Base-by-base conservation (phyloP, 225 moss, liverwort and hornwort species). In the Anthoceros angustus region DNA sequence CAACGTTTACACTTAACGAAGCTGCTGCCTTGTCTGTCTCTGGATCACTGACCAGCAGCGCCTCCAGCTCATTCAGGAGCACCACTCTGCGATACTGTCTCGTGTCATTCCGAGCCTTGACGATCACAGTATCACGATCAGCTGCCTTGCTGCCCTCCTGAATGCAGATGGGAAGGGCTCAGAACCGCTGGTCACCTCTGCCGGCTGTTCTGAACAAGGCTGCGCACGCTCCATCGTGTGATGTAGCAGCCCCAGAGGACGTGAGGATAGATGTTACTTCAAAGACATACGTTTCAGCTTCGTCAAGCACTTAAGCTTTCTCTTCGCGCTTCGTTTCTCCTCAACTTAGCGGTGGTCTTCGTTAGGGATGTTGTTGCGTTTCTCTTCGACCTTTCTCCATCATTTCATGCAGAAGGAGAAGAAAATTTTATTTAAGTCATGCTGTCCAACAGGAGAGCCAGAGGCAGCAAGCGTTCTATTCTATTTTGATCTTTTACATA, bases 1-100 rank as follows among this genome's bases (percentile, higher is more conserved):
- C 94, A 72, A 90, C 83, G 42, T 94, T 83, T 65, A 94, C 94
- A 75, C 84, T 90, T 90, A 94, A 87, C 11, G 90, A 80, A 68
- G 90, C 94, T 66, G 90, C 90, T 68, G 87, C 94, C 90, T 94
- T 94, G 62, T 94, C 94, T n/a, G 90, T 90, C 18, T 89, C 89
- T 0, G 82, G 76, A 77, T 93, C 93, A 68, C 89, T 93, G 73
- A 93, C 77, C 67, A 93, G 82, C 43, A 93, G 83, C 43, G 79
- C 84, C 79, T 89, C 79, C 75, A 93, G 55, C 55, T 42, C 78
- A 74, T 93, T 93, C 18, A 49, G 66, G 66, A 93, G 72, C 12
- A 72, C 73, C 40, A 87, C 70, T 64, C 81, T 79, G 25, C 84
- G 70, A 65, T 93, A 93, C 40, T 82, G 79, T 66, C 93, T 87